These are phyloP conservation scores for Pyronema domesticum DNA, from an alignment of 495 filamentous ascomycete species.

Conservation along the genomic window DNA sequence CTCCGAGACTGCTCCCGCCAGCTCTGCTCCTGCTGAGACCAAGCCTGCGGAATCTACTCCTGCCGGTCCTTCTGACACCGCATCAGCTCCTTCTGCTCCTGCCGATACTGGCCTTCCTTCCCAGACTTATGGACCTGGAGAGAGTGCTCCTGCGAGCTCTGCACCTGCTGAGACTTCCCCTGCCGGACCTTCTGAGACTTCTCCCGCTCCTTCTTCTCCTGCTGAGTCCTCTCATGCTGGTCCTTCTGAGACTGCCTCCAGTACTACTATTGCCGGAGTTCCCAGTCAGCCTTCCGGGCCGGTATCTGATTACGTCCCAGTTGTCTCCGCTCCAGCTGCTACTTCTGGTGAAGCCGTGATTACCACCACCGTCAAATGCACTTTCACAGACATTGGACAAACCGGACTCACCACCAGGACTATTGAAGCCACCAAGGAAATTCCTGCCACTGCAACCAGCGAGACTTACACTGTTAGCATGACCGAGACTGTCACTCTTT, in stretches of 20 bases:
- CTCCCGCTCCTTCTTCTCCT: neutral
- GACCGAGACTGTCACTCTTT: slow-evolving; percentile 1
- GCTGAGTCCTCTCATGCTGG: neutral
- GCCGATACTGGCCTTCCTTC: neutral
- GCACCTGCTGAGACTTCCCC: neutral
- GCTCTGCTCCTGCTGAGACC: neutral
- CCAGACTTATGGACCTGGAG: neutral
- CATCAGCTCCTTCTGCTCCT: neutral
- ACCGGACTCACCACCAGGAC: neutral
- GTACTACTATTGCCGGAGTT: neutral
- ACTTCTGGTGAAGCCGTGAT: neutral
- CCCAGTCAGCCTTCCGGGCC: neutral
- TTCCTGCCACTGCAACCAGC: slow-evolving; percentile 1
- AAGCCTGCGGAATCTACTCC: neutral
- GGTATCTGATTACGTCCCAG: neutral
- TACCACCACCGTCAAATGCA: neutral
- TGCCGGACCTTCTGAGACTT: neutral
- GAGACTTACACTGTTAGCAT: neutral
- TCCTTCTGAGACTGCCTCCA: neutral
- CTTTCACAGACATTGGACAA: neutral
- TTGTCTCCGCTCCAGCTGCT: neutral
- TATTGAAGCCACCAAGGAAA: neutral
- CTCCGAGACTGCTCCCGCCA: neutral
- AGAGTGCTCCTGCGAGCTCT: neutral
- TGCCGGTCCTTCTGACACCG: neutral